Evolutionary conservation across 2,329 filamentous ascomycete genomes (phyloP).

Genomic region (Juglanconis juglandina): DNA sequence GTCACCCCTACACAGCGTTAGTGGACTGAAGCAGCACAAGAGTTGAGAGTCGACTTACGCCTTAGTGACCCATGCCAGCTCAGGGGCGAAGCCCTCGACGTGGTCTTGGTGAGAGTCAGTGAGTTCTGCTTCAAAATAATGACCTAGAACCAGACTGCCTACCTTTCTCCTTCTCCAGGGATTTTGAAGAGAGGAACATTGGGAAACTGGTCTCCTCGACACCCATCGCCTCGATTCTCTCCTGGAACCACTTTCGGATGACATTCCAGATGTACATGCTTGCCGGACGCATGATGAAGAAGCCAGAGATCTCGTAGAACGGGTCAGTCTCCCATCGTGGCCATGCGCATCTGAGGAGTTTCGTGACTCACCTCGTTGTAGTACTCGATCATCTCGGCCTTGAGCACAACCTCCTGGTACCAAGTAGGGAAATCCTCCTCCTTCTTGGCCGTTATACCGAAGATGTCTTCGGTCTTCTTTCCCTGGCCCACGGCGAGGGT

Average conservation of each 20-base stretch:
- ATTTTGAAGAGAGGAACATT: constrained; percentile 90
- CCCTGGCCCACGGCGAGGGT: constrained; percentile 50
- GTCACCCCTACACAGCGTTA: constrained; percentile 62
- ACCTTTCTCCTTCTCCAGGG: constrained; percentile 76
- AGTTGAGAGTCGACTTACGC: constrained; percentile 49
- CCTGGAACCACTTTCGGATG: constrained; percentile 65
- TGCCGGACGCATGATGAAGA: constrained; percentile 82
- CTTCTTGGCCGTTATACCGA: constrained; percentile 85
- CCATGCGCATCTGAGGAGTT: not conserved
- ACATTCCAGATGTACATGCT: constrained; percentile 66
- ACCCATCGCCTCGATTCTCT: constrained; percentile 81
- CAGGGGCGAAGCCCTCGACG: constrained; percentile 96
- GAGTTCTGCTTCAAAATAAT: not conserved
- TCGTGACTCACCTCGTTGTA: constrained; percentile 49
- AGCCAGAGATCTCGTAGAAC: constrained; percentile 75
- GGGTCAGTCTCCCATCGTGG: not conserved
- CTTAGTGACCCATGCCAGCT: constrained; percentile 85
- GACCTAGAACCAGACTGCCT: not conserved
- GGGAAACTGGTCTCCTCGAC: constrained; percentile 97
- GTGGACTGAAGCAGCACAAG: constrained; percentile 6
- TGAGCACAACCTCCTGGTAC: constrained; percentile 97
- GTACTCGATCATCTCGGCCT: constrained; percentile 97
- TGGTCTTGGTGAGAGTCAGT: constrained; percentile 54
- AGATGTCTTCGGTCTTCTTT: constrained; percentile 66
- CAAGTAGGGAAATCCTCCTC: constrained; percentile 74